Base-by-base conservation (phyloP, 2,329 filamentous ascomycete genomes). In the Gnomoniopsis sp. region DNA sequence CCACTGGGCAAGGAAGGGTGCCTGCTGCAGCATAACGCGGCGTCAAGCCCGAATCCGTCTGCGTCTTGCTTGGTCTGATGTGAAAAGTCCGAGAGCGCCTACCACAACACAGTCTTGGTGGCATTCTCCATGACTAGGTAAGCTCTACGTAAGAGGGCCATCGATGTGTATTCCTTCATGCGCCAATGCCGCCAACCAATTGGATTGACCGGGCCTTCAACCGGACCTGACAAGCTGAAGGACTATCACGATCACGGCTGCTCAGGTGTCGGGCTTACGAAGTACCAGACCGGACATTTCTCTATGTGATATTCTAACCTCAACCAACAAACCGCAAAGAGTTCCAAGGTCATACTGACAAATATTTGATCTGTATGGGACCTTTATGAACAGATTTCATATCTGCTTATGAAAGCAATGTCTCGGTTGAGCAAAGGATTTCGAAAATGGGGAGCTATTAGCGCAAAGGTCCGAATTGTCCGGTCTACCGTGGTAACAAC, bases 21-120 rank as follows among this genome's bases (percentile, higher is more conserved):
- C 60, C 49, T 59, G 60, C 44, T 57, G 60, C 59, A 56, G 59
- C 57, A 61, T 59, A 62, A 59, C 36, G 57, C 60, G 60, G 60
- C 60, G 60, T 59, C 57, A 57, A 59, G 57, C 53, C 60, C 43
- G 19, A 57, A 50, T 52, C 53, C 53, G 51, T 55, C 47, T 56
- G 46, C 59, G 53, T 52, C 57, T 59, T 46, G 57, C 46, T 53
- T 61, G 57, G 53, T 61, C 52, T 61, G 59, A 56, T 51, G 53
- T 59, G 56, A 53, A 48, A 36, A 56, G 53, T 53, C 55, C 53
- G 59, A 58, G 59, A 46, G 59, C 55, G 51, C 55, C 50, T 57
- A 54, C 34, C 41, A 51, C 26, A 47, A 26, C 22, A 41, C 34
- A 53, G 22, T 53, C 51, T 53, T 22, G 51, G 46, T 43, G 43